phyloP scores from a whole-genome alignment of 2,329 filamentous ascomycete species.

The Cryphonectria japonica region DNA sequence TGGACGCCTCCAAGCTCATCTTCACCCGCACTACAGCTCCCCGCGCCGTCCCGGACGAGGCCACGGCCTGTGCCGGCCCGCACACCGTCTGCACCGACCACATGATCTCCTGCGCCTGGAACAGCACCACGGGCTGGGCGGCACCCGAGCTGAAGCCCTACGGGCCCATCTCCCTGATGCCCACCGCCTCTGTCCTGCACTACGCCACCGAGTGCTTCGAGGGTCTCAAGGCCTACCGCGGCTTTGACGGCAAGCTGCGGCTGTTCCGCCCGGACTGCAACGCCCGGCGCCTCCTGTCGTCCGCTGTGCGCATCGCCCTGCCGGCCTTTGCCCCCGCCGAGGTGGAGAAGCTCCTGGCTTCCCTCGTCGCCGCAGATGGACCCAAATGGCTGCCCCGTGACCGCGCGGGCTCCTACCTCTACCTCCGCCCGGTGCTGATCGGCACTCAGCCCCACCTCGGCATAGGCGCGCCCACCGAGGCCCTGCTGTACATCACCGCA shows the following conservation, averaged over 20 bases:
- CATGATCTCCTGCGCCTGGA: conserved; percentile 78
- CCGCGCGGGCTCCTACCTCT: conserved; percentile 72
- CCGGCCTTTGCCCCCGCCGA: conserved; percentile 73
- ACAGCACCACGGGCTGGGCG: conserved; percentile 67
- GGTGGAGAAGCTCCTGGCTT: conserved; percentile 73
- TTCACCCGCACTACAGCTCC: conserved; percentile 56
- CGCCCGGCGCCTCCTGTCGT: conserved; percentile 65
- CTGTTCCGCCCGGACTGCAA: conserved; percentile 80
- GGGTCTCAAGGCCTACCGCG: conserved; percentile 80
- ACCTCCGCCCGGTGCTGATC: conserved; percentile 86
- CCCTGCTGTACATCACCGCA: conserved; percentile 84
- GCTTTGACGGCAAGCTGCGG: conserved; percentile 73
- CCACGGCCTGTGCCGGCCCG: conserved; percentile 48
- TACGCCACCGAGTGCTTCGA: conserved; percentile 94
- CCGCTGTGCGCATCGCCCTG: conserved; percentile 69
- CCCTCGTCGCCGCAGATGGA: conserved; percentile 73
- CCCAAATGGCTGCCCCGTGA: conserved; percentile 77
- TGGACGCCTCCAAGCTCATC: conserved; percentile 65
- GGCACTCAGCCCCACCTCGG: conserved; percentile 80
- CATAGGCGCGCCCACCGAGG: conserved; percentile 77
- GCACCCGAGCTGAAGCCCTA: conserved; percentile 76
- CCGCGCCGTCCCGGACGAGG: conserved; percentile 57
- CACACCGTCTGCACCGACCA: conserved; percentile 77
- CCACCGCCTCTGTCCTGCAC: conserved; percentile 80
- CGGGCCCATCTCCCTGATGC: conserved; percentile 76